These are phyloP conservation scores for Ophiostoma triangulosporum DNA, from an alignment of 2,329 filamentous ascomycete species.

Conservation along the genomic window DNA sequence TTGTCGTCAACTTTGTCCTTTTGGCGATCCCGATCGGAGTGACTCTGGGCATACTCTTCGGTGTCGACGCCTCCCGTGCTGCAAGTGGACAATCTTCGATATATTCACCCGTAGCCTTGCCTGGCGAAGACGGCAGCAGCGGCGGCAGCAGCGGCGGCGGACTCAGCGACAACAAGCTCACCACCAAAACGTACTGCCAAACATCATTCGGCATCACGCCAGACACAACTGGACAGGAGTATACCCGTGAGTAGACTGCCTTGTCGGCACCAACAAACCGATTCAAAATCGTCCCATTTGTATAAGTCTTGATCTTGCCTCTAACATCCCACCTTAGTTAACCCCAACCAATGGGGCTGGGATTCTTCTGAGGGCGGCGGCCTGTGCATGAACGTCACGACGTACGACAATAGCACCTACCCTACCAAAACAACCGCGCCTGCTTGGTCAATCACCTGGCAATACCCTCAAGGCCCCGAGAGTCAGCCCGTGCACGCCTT, in stretches of 20 bases:
- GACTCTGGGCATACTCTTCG: slow-evolving; percentile 30
- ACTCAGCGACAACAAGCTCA: slow-evolving; percentile 22
- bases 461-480: slow-evolving; percentile 29
- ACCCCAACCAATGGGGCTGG: slow-evolving; percentile 43
- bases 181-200: slow-evolving; percentile 27
- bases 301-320: neutral
- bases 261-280: neutral
- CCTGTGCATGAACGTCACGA: slow-evolving; percentile 40
- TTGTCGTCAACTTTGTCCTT: slow-evolving; percentile 36
- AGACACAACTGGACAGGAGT: slow-evolving; percentile 28
- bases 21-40: slow-evolving; percentile 28
- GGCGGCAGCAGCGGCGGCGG: slow-evolving; percentile 8
- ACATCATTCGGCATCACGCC: slow-evolving; percentile 32
- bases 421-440: slow-evolving; percentile 31
- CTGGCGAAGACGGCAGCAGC: slow-evolving; percentile 5
- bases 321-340: slow-evolving; percentile 24
- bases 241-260: slow-evolving; percentile 28
- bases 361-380: slow-evolving; percentile 23
- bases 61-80: slow-evolving; percentile 30
- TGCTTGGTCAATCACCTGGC: slow-evolving; percentile 38
- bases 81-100: slow-evolving; percentile 30
- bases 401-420: slow-evolving; percentile 37
- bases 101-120: slow-evolving; percentile 23
- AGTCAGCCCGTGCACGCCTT: slow-evolving; percentile 39
- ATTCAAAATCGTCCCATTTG: neutral